A percentile compares a stretch with the other conserved stretches of the same genome.
phyloP scores from a whole-genome alignment of 495 filamentous ascomycete genomes.

The Hypoxylon rickii region DNA sequence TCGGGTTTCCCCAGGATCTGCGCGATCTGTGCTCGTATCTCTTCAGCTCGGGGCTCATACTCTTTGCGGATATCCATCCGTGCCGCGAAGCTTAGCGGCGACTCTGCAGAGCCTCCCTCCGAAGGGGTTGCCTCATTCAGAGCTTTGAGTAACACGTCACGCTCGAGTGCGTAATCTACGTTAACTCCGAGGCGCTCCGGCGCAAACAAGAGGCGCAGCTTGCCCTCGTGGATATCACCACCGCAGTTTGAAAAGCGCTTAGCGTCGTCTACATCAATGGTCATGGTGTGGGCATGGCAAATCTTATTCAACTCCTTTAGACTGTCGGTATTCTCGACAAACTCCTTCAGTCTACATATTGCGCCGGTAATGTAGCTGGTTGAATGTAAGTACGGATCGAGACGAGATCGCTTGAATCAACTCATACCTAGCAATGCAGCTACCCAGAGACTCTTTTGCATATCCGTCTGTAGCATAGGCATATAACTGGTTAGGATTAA shows the following conservation, averaged over 20 bases:
- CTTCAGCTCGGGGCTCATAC: conserved; percentile 47
- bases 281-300: conserved; percentile 48
- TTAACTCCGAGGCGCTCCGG: conserved; percentile 50
- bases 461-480: conserved; percentile 55
- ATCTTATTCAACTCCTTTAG: conserved; percentile 55
- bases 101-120: conserved; percentile 17
- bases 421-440: conserved; percentile 49
- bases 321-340: conserved; percentile 39
- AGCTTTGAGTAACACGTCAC: conserved; percentile 43
- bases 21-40: conserved; percentile 41
- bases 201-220: conserved; percentile 53
- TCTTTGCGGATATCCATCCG: conserved; percentile 50
- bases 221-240: conserved; percentile 49
- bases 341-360: conserved; percentile 46
- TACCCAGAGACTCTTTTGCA: conserved; percentile 50
- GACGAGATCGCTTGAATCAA: not conserved
- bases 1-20: conserved; percentile 46
- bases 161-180: conserved; percentile 44
- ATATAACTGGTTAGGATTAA: conserved; percentile 52
- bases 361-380: conserved; percentile 51
- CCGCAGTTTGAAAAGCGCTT: conserved; percentile 51
- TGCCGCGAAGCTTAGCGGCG: conserved; percentile 48
- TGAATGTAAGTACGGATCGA: not conserved
- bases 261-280: conserved; percentile 51
- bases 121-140: conserved; percentile 48